Percentiles rank a stretch among this genome's conserved stretches.
phyloP scores from a whole-genome alignment of 192 early-diverging fungal genomes.

The Dispira parvispora region DNA sequence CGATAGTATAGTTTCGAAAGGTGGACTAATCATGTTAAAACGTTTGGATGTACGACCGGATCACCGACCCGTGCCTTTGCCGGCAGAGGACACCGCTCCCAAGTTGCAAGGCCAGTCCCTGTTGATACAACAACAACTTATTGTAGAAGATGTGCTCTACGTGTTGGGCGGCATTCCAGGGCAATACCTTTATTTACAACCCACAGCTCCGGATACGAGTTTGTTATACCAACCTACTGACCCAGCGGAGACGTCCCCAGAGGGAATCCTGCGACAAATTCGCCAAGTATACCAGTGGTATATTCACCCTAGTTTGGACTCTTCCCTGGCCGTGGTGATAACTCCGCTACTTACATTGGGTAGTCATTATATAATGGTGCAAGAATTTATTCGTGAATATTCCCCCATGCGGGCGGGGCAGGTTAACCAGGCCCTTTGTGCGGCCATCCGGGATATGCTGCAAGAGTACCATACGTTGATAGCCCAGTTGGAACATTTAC shows the following conservation, averaged over 20 bases:
- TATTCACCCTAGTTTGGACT: slow-evolving; percentile 24
- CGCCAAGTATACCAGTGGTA: background rate
- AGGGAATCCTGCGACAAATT: background rate
- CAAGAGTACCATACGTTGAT: slow-evolving; percentile 76
- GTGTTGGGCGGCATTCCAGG: background rate
- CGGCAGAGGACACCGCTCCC: background rate
- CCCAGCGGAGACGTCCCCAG: background rate
- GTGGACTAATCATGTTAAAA: no score
- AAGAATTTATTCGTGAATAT: slow-evolving; percentile 59
- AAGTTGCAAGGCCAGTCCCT: background rate
- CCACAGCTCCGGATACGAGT: background rate
- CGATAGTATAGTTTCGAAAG: no score
- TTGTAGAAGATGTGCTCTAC: slow-evolving; percentile 7
- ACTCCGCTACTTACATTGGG: slow-evolving; percentile 66
- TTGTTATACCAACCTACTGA: background rate
- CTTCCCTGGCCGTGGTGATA: slow-evolving; percentile 51
- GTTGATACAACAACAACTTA: slow-evolving; percentile 3
- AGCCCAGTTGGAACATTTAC: slow-evolving; percentile 80
- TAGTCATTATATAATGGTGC: slow-evolving; percentile 51
- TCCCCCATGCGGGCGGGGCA: slow-evolving; percentile 64
- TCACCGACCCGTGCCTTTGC: background rate
- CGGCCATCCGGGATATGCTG: slow-evolving; percentile 53
- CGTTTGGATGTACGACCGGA: no score
- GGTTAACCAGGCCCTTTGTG: slow-evolving; percentile 78
- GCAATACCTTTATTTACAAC: background rate